A percentile compares a stretch with the other conserved stretches of the same genome.
Evolutionary conservation across 768 basidiomycete genomes (phyloP).

Genomic region (Vishniacozyma victoriae): DNA sequence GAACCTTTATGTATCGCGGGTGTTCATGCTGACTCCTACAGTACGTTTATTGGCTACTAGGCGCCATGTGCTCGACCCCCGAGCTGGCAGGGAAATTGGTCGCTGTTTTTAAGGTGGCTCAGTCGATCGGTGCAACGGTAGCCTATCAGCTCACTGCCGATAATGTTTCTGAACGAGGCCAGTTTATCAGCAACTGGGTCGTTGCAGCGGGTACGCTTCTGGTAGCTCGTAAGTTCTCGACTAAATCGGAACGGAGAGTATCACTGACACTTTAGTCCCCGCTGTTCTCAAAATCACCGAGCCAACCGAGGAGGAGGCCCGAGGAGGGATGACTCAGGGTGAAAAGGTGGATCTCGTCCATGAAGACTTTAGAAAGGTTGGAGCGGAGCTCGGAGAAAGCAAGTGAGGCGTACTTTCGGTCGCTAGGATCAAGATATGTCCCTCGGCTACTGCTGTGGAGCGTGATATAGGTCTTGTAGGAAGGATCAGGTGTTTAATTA

Average conservation of each 20-base stretch:
- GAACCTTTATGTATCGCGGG: not conserved
- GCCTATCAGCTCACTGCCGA: constrained; percentile 5
- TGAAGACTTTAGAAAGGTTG: too few species aligned
- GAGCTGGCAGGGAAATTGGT: constrained; percentile 1
- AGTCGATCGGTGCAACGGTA: constrained; percentile 3
- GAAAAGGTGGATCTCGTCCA: too few species aligned
- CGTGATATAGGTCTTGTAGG: too few species aligned
- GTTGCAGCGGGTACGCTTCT: not conserved
- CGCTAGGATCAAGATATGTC: too few species aligned
- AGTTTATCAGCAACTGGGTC: constrained; percentile 6
- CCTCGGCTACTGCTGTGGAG: too few species aligned
- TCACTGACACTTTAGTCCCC: constrained; percentile 1
- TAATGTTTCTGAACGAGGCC: not conserved
- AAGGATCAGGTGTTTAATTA: too few species aligned
- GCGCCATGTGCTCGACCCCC: constrained; percentile 5
- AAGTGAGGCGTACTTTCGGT: too few species aligned
- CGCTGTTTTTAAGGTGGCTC: constrained; percentile 3
- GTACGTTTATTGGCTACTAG: constrained; percentile 2
- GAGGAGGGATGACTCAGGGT: too few species aligned
- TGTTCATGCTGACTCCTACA: not conserved
- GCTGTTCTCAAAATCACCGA: constrained; percentile 4
- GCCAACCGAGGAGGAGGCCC: constrained; percentile 7
- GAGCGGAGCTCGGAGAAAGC: too few species aligned
- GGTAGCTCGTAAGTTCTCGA: not conserved
- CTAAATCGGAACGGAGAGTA: not conserved